phyloP scores from a whole-genome alignment of 1,139 yeast species.

The Geotrichum phurueaensis region DNA sequence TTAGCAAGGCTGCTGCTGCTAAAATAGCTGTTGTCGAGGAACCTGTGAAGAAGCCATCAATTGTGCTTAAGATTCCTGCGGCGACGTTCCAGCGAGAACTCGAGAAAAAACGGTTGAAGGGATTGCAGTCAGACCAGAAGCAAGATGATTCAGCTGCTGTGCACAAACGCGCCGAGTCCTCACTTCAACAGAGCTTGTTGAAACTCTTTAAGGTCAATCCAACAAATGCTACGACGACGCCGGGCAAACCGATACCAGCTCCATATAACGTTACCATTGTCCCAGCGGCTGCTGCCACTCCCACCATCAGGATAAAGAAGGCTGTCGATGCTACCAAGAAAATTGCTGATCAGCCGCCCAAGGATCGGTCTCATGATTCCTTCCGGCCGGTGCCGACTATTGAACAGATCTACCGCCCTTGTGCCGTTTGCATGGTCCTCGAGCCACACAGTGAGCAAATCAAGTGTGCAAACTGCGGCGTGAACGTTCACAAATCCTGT shows the following conservation, averaged over 20 bases:
- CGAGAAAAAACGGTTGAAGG: background rate
- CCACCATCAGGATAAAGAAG: background rate
- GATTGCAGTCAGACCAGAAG: background rate
- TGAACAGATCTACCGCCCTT: slow-evolving; percentile 34
- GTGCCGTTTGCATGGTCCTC: slow-evolving; percentile 53
- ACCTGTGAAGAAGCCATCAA: background rate
- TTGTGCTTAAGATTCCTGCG: background rate
- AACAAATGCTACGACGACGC: background rate
- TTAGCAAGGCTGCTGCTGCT: background rate
- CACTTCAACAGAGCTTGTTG: background rate
- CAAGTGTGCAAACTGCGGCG: slow-evolving; percentile 64
- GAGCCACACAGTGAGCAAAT: slow-evolving; percentile 40
- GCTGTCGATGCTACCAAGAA: background rate
- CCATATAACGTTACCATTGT: background rate
- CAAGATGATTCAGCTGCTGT: background rate
- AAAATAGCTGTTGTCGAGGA: background rate
- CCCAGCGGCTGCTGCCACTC: no score
- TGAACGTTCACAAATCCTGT: slow-evolving; percentile 66
- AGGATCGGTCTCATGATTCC: background rate
- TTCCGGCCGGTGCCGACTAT: slow-evolving; percentile 14
- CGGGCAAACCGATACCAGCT: background rate
- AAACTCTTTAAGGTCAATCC: background rate
- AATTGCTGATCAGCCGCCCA: background rate
- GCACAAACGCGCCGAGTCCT: background rate
- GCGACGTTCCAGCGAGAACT: background rate